Base-by-base conservation (phyloP, 2,329 filamentous ascomycete species). In the Hirsutella thompsonii region DNA sequence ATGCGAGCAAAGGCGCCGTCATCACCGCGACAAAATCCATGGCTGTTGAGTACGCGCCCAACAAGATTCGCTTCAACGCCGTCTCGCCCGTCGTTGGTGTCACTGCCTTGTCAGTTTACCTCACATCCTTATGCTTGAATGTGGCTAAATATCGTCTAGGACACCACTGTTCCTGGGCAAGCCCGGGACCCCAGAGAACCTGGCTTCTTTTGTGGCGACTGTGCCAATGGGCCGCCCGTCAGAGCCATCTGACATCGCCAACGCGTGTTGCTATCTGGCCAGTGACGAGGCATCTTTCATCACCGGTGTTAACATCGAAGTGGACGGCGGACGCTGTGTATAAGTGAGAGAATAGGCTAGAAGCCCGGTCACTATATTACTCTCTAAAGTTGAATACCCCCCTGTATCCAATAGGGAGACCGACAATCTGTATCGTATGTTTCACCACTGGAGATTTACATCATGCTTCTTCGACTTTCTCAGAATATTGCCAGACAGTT, bases 201-300 rank as follows among this genome's bases (percentile, higher is more conserved):
- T 73, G 36, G 67, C 70, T 45, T 66, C 62, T 2, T 73, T 79
- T 46, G 61, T 75, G 23, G 67, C 68, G 2, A 66, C 68, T 0
- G 62, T 79, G 8, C 75, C 74, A 0, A 58, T 79, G 1, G 73
- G 74, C 3, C 61, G 75, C 13, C 63, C 68, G 3, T 71, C 72
- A 1, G 70, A 69, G n/a, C 70, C 76, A 1, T 63, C 68, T 9
- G 83, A 88, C 55, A 72, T 88, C 29, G 81, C 79, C 2, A 83
- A 84, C 51, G 79, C 80, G 20, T 79, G 75, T 46, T 68, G 79
- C 16, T 88, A 81, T 54, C 57, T 88, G 36, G 79, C 79, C 2
- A 83, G 79, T 44, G 78, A 85, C 21, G 83, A 87, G 52, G 79
- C 77, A 0, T 68, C 65, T 3, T 86, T 87, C 50, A 73, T 88